Percentiles rank a stretch among this genome's conserved stretches.
Evolutionary conservation across 768 basidiomycete species (phyloP).

Genomic region (Heimioporus sp.): DNA sequence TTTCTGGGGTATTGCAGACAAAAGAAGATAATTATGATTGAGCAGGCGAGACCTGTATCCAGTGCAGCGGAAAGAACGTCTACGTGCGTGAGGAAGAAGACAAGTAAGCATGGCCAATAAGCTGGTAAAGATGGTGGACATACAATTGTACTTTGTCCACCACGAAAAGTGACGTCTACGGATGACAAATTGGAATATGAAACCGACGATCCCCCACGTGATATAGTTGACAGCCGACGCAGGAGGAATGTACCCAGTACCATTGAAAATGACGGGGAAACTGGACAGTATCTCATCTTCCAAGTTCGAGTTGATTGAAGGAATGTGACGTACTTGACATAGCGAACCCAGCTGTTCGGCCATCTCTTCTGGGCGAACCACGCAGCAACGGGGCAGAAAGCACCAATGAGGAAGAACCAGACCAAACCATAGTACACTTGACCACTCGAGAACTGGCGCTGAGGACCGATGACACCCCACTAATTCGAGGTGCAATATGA

Average conservation of each 20-base stretch:
- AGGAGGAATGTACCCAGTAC: constrained; percentile 61
- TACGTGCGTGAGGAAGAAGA: constrained; percentile 4
- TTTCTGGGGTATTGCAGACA: constrained; percentile 61
- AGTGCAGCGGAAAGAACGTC: constrained; percentile 70
- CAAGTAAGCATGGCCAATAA: background rate
- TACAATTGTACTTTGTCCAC: constrained; percentile 58
- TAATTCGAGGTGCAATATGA: background rate
- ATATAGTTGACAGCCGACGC: constrained; percentile 66
- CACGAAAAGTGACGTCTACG: constrained; percentile 63
- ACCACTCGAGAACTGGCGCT: constrained; percentile 68
- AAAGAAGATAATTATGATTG: constrained; percentile 58
- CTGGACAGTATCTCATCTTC: constrained; percentile 24
- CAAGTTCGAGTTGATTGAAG: background rate
- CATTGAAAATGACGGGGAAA: constrained; percentile 53
- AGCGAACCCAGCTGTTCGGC: constrained; percentile 62
- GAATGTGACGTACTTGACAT: constrained; percentile 53
- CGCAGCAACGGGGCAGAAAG: constrained; percentile 54
- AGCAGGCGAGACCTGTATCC: constrained; percentile 66
- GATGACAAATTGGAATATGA: constrained; percentile 64
- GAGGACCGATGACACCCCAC: constrained; percentile 83
- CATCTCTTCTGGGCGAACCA: constrained; percentile 56
- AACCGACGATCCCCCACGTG: constrained; percentile 64
- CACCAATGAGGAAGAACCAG: constrained; percentile 81
- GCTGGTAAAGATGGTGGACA: constrained; percentile 10
- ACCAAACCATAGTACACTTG: constrained; percentile 60